Base-by-base conservation (phyloP, 306 rosid genomes). In the cucumber (Cucumis sativus) region DNA sequence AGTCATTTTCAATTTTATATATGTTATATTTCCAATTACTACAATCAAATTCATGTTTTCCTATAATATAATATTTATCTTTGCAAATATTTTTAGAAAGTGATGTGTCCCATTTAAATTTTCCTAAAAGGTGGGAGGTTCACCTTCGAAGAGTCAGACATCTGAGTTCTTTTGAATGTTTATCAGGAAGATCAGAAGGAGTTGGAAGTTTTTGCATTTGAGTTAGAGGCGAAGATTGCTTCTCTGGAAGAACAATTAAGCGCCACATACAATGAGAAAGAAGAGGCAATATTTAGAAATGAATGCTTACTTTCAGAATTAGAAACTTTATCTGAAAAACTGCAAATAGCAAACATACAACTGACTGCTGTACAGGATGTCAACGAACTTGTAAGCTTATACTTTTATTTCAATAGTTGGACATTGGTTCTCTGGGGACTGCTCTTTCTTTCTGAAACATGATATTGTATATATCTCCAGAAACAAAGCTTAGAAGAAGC, bases 111-210 rank as follows among this genome's bases (percentile, higher is more conserved):
- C 43, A 35, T 2, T 64, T 35, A 37, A 64, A 37, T 35, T 64
- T 16, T 64, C 45, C 71, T 64, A 64, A 37, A 58, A 37, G 25
- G 43, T 63, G 25, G 25, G 14, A 8, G 49, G 49, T 37, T 10
- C 71, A 64, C 71, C 23, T 37, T 8, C 17, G 71, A 25, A 37
- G 47, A 35, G 49, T 64, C 49, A 37, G 5, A 35, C 49, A 64
- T 64, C 71, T 64, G n/a, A 37, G 30, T 77, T 8, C 49, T 47
- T 43, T 43, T 66, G 75, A 21, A 33, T 15, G 15, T 49, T 39
- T 79, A 54, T 81, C 88, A 95, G 98, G 98, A 94, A 81, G 97
- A 90, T 78, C 78, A 87, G 85, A 88, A 72, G 82, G 84, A 79
- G 78, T 80, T 95, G 82, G 98, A 92, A 80, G 88, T 87, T 67